Evolutionary conservation across 768 basidiomycete species (phyloP).

Genomic region (Arthromyces matolae): DNA sequence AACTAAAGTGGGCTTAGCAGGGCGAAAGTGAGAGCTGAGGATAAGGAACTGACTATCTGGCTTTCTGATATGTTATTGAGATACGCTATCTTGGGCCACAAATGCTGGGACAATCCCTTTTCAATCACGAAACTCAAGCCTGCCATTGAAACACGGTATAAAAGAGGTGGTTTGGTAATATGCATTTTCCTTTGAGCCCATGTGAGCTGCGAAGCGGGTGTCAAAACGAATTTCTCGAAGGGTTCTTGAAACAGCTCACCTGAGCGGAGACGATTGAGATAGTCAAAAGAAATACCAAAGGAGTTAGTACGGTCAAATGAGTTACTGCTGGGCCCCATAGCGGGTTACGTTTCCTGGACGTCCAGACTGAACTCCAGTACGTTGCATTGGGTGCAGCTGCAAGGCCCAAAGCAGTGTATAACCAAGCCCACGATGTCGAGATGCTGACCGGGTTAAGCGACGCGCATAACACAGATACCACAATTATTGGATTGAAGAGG

Average conservation of each 20-base stretch:
- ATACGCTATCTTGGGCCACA: slow-evolving; percentile 27
- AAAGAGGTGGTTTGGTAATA: slow-evolving; percentile 10
- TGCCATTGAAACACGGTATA: slow-evolving; percentile 22
- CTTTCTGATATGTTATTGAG: slow-evolving; percentile 33
- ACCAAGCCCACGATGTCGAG: slow-evolving; percentile 24
- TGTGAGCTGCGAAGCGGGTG: slow-evolving; percentile 4
- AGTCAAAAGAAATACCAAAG: slow-evolving; percentile 50
- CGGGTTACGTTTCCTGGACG: slow-evolving; percentile 50
- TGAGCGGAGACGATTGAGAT: slow-evolving; percentile 37
- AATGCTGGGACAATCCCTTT: slow-evolving; percentile 22
- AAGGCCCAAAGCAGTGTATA: slow-evolving; percentile 39
- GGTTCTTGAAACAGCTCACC: slow-evolving; percentile 19
- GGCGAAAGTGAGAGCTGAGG: not conserved
- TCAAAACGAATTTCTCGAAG: not conserved
- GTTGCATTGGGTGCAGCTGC: slow-evolving; percentile 56
- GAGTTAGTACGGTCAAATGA: slow-evolving; percentile 54
- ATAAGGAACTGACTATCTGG: slow-evolving; percentile 33
- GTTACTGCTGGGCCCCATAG: slow-evolving; percentile 56
- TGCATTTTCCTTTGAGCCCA: slow-evolving; percentile 6
- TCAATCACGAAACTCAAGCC: slow-evolving; percentile 24
- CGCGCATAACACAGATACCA: slow-evolving; percentile 33
- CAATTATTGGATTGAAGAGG: slow-evolving; percentile 39
- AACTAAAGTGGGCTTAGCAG: slow-evolving; percentile 18
- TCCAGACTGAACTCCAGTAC: slow-evolving; percentile 62
- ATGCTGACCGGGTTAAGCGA: slow-evolving; percentile 39